Evolutionary conservation across 2,329 filamentous ascomycete species (phyloP), one percentile per base, ranked within the genome.

Genomic region (Ophiostoma montium): DNA sequence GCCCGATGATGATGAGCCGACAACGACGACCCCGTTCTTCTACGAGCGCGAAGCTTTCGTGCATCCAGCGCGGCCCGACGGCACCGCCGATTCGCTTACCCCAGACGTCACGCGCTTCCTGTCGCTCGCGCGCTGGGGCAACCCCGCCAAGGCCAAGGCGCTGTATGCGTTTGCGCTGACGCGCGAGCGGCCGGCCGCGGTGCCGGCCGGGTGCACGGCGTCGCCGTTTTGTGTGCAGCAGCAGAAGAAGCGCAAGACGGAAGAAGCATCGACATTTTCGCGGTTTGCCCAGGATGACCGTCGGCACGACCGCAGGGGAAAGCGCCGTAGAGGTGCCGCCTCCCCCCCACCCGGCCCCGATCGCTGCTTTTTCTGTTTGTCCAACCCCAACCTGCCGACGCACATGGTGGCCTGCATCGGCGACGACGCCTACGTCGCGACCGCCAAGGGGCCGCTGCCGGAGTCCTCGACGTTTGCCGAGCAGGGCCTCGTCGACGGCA

Each of bases 11-110:
- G 43, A 36, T 21, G 43, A 27, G 35, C 8, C 23, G 7, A 32
- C 39, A n/a, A n/a, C n/a, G n/a, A n/a, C n/a, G n/a, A n/a, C n/a
- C n/a, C n/a, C n/a, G 15, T 80, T 80, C 58, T 90, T 85, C 65
- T 96, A 82, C 62, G 90, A 98, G 66, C 80, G 92, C 50, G 92
- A 96, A 64, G 87, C 90, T 0, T 98, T 95, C 68, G 81, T 92
- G 59, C 82, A 94, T 61, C 71, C 75, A 1, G 53, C 49, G 43
- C 53, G 53, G 23, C 56, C 65, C 7, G 62, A 64, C 35, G 65
- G 66, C 13, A 67, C 67, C 0, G 57, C 67, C 0, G 57, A 62
- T 16, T 57, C 7, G 72, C 80, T 50, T 65, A 70, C 19, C 73
- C 74, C 55, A 67, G 54, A 71, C 1, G 65, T 94, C 10, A 96